A percentile compares a stretch with the other conserved stretches of the same genome.
Conservation (phyloP, 2,329 filamentous ascomycete species). For the Xylariales sp. region DNA sequence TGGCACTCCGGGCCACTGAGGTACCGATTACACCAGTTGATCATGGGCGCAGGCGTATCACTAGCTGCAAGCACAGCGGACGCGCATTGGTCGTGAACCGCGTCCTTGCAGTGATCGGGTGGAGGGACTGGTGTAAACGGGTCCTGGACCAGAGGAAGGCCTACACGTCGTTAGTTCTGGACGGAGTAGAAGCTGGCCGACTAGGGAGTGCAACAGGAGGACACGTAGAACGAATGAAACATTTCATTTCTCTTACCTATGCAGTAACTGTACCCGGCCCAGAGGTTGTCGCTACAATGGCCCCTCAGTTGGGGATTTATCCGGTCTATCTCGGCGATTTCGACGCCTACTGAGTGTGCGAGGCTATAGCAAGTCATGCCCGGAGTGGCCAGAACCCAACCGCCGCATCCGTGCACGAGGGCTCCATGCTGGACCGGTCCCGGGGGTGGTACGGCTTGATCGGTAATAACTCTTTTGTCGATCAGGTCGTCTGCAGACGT, state of each 20-base stretch:
- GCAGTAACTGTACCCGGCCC: slow-evolving; percentile 30
- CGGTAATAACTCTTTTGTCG: neutral
- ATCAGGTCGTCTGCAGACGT: neutral
- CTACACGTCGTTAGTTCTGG: slow-evolving; percentile 13
- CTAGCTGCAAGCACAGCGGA: slow-evolving; percentile 10
- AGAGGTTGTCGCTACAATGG: slow-evolving; percentile 24
- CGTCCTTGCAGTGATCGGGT: neutral
- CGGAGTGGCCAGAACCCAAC: slow-evolving; percentile 22
- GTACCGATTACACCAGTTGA: slow-evolving; percentile 25
- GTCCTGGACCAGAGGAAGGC: neutral
- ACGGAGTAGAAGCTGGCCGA: no score
- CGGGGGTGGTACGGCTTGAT: slow-evolving; percentile 5
- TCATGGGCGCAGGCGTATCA: slow-evolving; percentile 11
- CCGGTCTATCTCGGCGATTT: neutral
- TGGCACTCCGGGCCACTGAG: slow-evolving; percentile 11
- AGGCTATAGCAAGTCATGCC: slow-evolving; percentile 26
- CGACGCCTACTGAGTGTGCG: slow-evolving; percentile 2
- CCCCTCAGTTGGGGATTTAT: slow-evolving; percentile 27
- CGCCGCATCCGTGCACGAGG: slow-evolving; percentile 9
- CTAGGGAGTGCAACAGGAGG: neutral
- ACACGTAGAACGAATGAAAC: neutral
- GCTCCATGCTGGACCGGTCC: slow-evolving; percentile 34
- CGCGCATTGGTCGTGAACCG: neutral
- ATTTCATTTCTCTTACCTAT: slow-evolving; percentile 1
- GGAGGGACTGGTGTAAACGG: neutral